Base-by-base conservation (phyloP, 805 yeast species). In the Ogataea paraovalis region DNA sequence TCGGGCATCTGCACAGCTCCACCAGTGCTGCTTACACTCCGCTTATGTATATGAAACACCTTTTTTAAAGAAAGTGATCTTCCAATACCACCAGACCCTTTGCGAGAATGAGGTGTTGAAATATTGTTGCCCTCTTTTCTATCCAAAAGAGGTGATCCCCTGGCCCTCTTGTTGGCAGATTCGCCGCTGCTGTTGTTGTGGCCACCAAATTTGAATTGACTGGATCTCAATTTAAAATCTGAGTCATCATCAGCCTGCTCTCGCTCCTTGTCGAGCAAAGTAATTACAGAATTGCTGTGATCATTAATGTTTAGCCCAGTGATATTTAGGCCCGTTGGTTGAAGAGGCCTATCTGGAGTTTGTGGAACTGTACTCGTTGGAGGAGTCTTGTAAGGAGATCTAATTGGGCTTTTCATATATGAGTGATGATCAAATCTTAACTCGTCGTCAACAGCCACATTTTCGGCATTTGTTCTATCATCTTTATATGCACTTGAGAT, bases 41-140 rank as follows among this genome's bases (percentile, higher is more conserved):
- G 62, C 45, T 57, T 60, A 48, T 64, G 66, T 34, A 68, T 56
- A 34, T 51, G 50, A 39, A 55, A 55, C 7, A 53, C 58, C 19
- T 52, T 55, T 36, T 53, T 56, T 21, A 61, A 48, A 1, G 63
- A 58, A 22, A 60, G 41, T 3, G 63, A 54, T 40, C 65, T 53
- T 9, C 58, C 47, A 18, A 60, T 42, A 13, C 56, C 55, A 7
- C 53, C 56, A 3, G 59, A 49, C 23, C 55, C 41, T 46, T 58
- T 57, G 20, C 55, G 59, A 43, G 30, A 54, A 56, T 5, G 48
- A 40, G 49, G 45, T 38, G 49, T 32, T 13, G 45, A 3, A 20
- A 6, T n/a, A 22, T 8, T 6, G 12, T 3, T 3, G 16, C 21
- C 16, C 4, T 34, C 38, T 18, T 34, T 34, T 16, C 21, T 34